Percentiles rank a stretch among this genome's conserved stretches.
These are phyloP conservation scores for Endothia cerciana DNA, from an alignment of 2,329 filamentous ascomycete species.

Conservation along the genomic window DNA sequence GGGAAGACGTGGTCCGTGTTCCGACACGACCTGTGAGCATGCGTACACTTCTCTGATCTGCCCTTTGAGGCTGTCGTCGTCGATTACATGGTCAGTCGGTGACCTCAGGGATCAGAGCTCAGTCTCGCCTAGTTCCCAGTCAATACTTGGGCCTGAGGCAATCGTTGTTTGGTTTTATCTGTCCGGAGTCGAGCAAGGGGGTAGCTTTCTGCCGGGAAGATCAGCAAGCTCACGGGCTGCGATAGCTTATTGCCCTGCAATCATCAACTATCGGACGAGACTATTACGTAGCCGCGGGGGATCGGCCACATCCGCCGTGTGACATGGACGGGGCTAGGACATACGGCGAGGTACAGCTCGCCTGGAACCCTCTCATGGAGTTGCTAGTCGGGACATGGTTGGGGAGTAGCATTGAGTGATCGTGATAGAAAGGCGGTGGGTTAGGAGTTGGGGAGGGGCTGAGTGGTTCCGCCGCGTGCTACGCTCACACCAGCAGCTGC, in stretches of 20 bases:
- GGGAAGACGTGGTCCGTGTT: conserved; percentile 23
- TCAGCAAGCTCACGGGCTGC: conserved; percentile 19
- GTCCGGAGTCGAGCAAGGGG: conserved; percentile 20
- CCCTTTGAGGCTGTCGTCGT: neutral
- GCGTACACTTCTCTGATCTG: neutral
- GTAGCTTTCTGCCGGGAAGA: conserved; percentile 16
- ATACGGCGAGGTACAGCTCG: neutral
- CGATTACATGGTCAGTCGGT: conserved; percentile 13
- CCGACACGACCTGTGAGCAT: conserved; percentile 19
- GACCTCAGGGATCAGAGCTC: conserved; percentile 22
- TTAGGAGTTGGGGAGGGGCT: conserved; percentile 11
- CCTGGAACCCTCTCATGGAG: neutral
- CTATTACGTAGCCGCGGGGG: neutral
- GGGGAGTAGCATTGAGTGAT: neutral
- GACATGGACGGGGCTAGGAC: neutral
- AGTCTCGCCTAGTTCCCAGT: conserved; percentile 22
- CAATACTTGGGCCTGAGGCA: conserved; percentile 15
- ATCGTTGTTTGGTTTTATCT: conserved; percentile 19
- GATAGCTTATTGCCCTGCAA: neutral
- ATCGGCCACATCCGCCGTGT: neutral
- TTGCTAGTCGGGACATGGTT: neutral
- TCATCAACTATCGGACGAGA: neutral
- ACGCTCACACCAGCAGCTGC: conserved; percentile 17
- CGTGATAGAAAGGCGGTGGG: neutral
- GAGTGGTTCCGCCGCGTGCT: conserved; percentile 16